phyloP scores from a whole-genome alignment of 306 rosid species.

The Comarum palustre region DNA sequence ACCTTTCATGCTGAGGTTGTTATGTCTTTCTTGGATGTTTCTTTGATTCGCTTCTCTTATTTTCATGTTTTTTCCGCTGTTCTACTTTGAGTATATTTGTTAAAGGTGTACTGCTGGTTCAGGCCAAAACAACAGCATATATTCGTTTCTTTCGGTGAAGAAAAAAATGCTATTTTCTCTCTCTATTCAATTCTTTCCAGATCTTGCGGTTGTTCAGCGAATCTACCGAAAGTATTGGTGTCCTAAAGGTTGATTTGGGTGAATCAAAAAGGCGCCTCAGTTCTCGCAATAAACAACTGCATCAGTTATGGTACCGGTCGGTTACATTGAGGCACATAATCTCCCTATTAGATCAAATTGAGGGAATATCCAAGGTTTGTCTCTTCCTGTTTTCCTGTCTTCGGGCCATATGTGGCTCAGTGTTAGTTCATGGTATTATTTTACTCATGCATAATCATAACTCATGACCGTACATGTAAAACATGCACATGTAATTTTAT shows the following conservation, averaged over 20 bases:
- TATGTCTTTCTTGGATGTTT: background rate
- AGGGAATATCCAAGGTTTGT: constrained; percentile 92
- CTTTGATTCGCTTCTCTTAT: background rate
- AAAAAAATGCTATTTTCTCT: background rate
- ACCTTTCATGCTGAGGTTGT: background rate
- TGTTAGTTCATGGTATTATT: constrained; percentile 16
- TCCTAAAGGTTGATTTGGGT: constrained; percentile 82
- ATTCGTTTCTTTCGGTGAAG: background rate
- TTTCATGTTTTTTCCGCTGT: background rate
- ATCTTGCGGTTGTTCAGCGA: constrained; percentile 94
- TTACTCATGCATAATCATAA: background rate
- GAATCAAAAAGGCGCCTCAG: constrained; percentile 85
- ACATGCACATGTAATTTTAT: background rate
- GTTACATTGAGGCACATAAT: constrained; percentile 95
- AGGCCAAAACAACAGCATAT: background rate
- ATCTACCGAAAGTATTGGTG: constrained; percentile 73
- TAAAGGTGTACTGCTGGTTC: background rate
- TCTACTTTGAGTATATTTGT: background rate
- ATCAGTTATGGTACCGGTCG: constrained; percentile 98
- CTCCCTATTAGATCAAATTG: constrained; percentile 96
- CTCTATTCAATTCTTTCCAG: constrained; percentile 44
- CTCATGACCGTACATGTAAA: background rate
- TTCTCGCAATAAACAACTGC: constrained; percentile 92
- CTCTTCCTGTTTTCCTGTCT: no score
- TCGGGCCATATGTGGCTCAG: constrained; percentile 17